Conservation (phyloP, 129 eudicot genomes). For the Flaveria robusta region DNA sequence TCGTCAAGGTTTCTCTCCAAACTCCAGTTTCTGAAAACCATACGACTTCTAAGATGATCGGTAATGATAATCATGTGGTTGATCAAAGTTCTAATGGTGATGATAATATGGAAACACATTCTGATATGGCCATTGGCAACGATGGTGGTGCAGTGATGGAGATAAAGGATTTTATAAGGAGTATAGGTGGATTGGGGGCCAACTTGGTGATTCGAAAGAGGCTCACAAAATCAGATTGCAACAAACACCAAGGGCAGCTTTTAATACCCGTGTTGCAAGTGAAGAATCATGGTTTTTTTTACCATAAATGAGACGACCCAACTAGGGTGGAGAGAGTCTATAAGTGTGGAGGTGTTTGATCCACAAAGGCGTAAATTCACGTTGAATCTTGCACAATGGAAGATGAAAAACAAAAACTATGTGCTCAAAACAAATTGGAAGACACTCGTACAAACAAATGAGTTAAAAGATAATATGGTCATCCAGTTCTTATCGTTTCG, state of each 20-base stretch:
- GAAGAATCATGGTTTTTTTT: neutral
- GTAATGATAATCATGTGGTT: neutral
- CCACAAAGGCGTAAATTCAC: neutral
- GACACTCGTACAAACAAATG: neutral
- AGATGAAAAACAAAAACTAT: neutral
- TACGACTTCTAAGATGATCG: neutral
- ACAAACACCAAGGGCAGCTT: neutral
- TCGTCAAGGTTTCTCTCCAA: neutral
- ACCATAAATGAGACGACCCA: neutral
- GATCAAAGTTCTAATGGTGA: neutral
- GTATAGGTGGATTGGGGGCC: neutral
- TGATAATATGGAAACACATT: neutral
- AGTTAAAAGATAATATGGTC: neutral
- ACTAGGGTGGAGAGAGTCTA: neutral
- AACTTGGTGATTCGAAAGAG: neutral
- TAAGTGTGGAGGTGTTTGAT: slow-evolving; percentile 9
- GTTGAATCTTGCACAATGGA: slow-evolving; percentile 7
- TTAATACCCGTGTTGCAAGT: neutral
- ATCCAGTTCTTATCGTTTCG: neutral
- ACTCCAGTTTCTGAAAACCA: neutral
- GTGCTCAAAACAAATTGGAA: neutral
- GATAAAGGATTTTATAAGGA: neutral
- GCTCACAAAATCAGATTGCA: slow-evolving; percentile 1
- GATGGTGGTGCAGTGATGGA: neutral
- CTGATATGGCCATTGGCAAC: neutral